Base-by-base conservation (phyloP, 352 stramenopile genomes). In the Pythium sukuiense region DNA sequence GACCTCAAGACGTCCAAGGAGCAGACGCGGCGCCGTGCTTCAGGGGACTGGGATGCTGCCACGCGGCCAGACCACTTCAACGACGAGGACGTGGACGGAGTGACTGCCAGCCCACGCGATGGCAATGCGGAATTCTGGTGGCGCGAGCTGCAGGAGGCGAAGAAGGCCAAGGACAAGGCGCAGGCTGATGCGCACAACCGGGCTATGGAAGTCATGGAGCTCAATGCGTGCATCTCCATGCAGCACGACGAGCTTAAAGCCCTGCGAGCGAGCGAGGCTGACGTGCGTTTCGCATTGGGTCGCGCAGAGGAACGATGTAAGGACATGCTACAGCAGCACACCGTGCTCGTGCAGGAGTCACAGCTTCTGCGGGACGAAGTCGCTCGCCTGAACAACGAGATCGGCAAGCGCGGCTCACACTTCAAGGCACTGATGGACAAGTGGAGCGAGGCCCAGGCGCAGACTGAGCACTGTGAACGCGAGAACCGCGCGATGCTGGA, bases 141-240 rank as follows among this genome's bases (percentile, higher is more conserved):
- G 70, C 80, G 78, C 46, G 82, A 91, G 63, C 71, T 91, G 13
- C 73, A 87, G 14, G 77, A 85, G 6, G 72, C 76, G 2, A 85
- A 83, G 58, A 76, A 75, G 27, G 70, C 65, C 30, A 85, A 83
- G 61, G 79, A 91, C 55, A 81, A 81, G 26, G 80, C 82, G 20
- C 56, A 87, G 2, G 76, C 72, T 3, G 82, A 91, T 24, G 71
- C 79, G 2, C 80, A 89, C 9, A 70, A 83, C 54, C 77, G 74
- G 2, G 77, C 80, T 0, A 74, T 89, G 72, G 76, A 89, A 41
- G 76, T 90, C 37, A 76, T 88, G 69, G 82, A 93, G 59, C 72
- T 91, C 7, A 87, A 89, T 33, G 85, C 85, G 0, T 87, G 76
- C 32, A 79, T 90, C 43, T 89, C 85, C 24, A 93, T 91, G 85